Percentiles rank a stretch among this genome's conserved stretches.
Evolutionary conservation across 2,329 filamentous ascomycete species (phyloP).

Genomic region (Leptodontidium sp.): DNA sequence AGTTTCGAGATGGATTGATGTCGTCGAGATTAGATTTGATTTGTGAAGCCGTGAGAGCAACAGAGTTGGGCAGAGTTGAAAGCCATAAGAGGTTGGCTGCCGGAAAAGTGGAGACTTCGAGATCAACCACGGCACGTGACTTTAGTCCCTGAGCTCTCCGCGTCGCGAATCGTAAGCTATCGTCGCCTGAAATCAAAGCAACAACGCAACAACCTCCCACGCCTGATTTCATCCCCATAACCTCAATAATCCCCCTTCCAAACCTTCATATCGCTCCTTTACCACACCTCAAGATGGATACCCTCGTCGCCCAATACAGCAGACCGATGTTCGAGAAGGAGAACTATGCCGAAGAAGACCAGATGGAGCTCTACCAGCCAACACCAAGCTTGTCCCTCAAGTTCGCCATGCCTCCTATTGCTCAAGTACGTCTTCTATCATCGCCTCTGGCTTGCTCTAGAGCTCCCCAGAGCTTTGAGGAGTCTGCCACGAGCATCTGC

Average conservation of each 20-base stretch:
- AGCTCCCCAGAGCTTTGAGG: conserved; percentile 28
- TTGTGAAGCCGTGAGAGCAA: too few species aligned
- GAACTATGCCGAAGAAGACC: conserved; percentile 74
- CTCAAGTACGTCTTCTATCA: conserved; percentile 69
- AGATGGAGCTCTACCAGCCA: conserved; percentile 76
- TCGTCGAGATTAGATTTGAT: neutral
- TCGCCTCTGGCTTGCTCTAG: conserved; percentile 21
- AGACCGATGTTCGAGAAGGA: conserved; percentile 77
- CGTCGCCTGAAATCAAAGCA: conserved; percentile 43
- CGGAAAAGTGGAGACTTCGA: conserved; percentile 8
- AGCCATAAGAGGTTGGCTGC: neutral
- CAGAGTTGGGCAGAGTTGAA: too few species aligned
- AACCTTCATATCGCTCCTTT: conserved; percentile 34
- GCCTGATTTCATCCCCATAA: conserved; percentile 27
- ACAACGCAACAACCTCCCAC: conserved; percentile 36
- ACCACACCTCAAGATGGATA: conserved; percentile 72
- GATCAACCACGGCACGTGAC: neutral
- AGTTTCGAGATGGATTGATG: neutral
- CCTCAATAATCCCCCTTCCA: conserved; percentile 19
- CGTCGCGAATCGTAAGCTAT: conserved; percentile 38
- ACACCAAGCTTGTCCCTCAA: conserved; percentile 84
- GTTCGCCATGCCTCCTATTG: conserved; percentile 93
- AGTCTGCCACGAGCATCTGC: conserved; percentile 22
- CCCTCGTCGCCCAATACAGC: conserved; percentile 91
- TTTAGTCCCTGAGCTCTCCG: conserved; percentile 8